These are phyloP conservation scores for Coemansia sp. DNA, from an alignment of 192 early-diverging fungal species.

Conservation along the genomic window DNA sequence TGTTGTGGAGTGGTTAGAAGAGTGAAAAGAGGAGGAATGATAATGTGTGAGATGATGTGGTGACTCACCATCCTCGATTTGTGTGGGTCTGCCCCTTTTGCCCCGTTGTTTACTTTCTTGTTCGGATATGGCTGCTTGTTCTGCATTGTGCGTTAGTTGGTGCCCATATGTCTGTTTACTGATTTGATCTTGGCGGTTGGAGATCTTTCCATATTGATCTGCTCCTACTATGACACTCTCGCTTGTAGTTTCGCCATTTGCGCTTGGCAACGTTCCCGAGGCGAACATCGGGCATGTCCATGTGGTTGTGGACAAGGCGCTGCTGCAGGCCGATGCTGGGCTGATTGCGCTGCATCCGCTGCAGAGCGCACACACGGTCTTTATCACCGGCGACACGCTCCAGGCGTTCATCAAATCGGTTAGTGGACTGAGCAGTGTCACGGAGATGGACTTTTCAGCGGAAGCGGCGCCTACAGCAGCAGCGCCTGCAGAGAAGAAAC, in stretches of 20 bases:
- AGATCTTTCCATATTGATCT: too few species aligned
- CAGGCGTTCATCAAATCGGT: constrained; percentile 60
- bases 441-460: constrained; percentile 58
- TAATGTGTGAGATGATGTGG: background rate
- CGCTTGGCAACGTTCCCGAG: constrained; percentile 63
- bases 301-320: constrained; percentile 72
- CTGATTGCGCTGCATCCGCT: constrained; percentile 71
- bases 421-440: constrained; percentile 59
- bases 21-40: too few species aligned
- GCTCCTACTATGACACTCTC: too few species aligned
- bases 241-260: constrained; percentile 71
- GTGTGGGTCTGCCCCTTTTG: too few species aligned
- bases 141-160: too few species aligned
- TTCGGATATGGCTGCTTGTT: too few species aligned
- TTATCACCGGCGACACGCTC: constrained; percentile 61
- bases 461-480: constrained; percentile 52
- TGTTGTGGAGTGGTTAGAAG: too few species aligned
- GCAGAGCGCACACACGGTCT: constrained; percentile 57
- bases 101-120: too few species aligned
- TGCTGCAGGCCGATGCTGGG: constrained; percentile 52
- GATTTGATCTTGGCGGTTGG: too few species aligned
- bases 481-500: constrained; percentile 37
- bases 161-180: too few species aligned
- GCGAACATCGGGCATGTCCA: constrained; percentile 59
- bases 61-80: too few species aligned